A percentile compares a stretch with the other conserved stretches of the same genome.
Conservation (phyloP, 495 filamentous ascomycete genomes). For the Chaetomium cochliodes region DNA sequence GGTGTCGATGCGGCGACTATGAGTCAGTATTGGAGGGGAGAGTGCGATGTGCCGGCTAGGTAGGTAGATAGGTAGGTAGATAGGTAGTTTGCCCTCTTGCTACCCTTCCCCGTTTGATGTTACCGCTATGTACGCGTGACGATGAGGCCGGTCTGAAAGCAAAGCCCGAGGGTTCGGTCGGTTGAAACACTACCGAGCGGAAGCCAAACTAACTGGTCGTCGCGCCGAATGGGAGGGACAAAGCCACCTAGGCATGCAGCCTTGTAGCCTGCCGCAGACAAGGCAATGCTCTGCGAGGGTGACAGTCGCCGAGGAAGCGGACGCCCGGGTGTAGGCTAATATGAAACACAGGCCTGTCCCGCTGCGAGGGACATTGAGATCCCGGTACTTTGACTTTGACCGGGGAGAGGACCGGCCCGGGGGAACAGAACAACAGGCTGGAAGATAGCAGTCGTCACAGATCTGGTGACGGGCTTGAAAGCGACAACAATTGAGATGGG, state of each 20-base stretch:
- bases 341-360: conserved; percentile 16
- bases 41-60: neutral
- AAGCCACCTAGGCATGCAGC: neutral
- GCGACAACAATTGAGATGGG: neutral
- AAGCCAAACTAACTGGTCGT: neutral
- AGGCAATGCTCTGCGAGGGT: neutral
- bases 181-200: neutral
- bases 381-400: neutral
- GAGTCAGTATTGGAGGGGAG: neutral
- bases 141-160: neutral
- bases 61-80: neutral
- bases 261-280: neutral
- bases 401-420: neutral
- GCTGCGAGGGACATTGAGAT: conserved; percentile 4
- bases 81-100: neutral
- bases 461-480: too few relatives aligned
- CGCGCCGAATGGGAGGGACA: neutral
- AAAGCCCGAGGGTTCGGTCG: neutral
- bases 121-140: neutral
- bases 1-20: neutral
- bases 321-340: conserved; percentile 18
- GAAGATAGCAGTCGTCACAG: neutral
- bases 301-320: neutral
- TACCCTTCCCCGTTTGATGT: neutral
- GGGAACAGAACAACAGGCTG: neutral